Evolutionary conservation across 768 basidiomycete genomes (phyloP), one percentile per base, ranked within the genome.

Genomic region (Amanita phalloides): DNA sequence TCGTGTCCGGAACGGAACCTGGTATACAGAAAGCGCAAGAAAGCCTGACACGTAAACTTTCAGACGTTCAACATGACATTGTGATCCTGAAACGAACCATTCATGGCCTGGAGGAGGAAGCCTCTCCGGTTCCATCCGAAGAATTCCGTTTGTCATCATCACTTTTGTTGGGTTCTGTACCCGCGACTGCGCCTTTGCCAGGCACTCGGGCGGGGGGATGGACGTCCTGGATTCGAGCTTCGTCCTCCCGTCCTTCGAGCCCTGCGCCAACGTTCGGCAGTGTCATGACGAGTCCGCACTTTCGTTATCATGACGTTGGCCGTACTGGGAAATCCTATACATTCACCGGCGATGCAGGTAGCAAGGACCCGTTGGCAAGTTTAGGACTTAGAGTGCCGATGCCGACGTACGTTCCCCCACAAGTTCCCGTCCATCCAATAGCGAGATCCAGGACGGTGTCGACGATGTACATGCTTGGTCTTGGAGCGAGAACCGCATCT

Each of bases 31-130:
- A 71, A 41, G 77, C 81, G 0, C 56, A 64, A 47, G 70, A 69
- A 21, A 68, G 59, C 33, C 81, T 90, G 55, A 58, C 61, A 45
- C 68, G 68, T 38, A 90, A 89, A 63, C 62, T 89, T 53, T 82
- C 76, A 20, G 84, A 90, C 58, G 73, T 89, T 17, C 72, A 86
- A 54, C 84, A 90, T 54, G 89, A 91, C 61, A 80, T 90, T 41
- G 83, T 82, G 0, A 71, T 72, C 5, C 66, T 90, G 54, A 88
- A 89, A 62, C 70, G 71, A 10, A 72, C 73, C 0, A 57, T 82
- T 30, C 74, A 86, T 55, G 79, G 77, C 45, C 63, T 70, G 10
- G 66, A 64, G 4, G 20, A 60, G 6, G 46, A 54, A 10, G 45
- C 58, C 28, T 46, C 58, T 10, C n/a, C 39, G 6, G 23, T 32